Evolutionary conservation across 2,329 filamentous ascomycete species (phyloP), one percentile per base, ranked within the genome.

Genomic region (Emergomyces orientalis): DNA sequence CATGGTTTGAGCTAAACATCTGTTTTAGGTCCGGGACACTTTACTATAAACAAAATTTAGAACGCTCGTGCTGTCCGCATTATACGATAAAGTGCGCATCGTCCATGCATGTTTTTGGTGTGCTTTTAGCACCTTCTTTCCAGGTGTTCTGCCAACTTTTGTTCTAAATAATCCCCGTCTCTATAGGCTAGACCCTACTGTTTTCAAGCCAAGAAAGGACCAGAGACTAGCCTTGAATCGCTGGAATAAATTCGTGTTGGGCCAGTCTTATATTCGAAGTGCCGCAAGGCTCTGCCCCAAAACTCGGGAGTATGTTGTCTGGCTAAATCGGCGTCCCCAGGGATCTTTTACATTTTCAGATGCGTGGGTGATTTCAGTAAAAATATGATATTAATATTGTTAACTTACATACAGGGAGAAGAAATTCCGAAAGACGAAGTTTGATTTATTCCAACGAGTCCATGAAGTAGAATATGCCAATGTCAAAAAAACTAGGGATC

Each of bases 61-160:
- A 83, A 63, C 81, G 86, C 63, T 89, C 91, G 65, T 99, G 94
- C 71, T 99, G 94, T 74, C 91, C 92, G 54, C 91, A 97, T 71
- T 97, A 81, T 67, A 80, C 79, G 14, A 73, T 81, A 66, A 77
- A 79, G 76, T 78, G 64, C 32, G 66, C 62, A 47, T 19, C 37
- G 27, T n/a, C 2, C 58, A 37, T 41, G 30, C 37, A 25, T 14
- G 11, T 39, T 19, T 34, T 30, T 3, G 22, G 14, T 47, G 45
- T 22, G 22, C 47, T 57, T 60, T 43, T 17, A 56, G n/a, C 32
- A 37, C n/a, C 17, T 19, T 17, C n/a, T 6, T 59, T 59, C 3
- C 19, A 17, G 17, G 34, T 57, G 55, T 39, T 7, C 22, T 19
- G 37, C 19, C 22, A 14, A 6, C 30, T 32, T 34, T 25, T 22